A percentile compares a stretch with the other conserved stretches of the same genome.
Conservation (phyloP, 805 yeast genomes). For the Wickerhamiella alocasiicola region DNA sequence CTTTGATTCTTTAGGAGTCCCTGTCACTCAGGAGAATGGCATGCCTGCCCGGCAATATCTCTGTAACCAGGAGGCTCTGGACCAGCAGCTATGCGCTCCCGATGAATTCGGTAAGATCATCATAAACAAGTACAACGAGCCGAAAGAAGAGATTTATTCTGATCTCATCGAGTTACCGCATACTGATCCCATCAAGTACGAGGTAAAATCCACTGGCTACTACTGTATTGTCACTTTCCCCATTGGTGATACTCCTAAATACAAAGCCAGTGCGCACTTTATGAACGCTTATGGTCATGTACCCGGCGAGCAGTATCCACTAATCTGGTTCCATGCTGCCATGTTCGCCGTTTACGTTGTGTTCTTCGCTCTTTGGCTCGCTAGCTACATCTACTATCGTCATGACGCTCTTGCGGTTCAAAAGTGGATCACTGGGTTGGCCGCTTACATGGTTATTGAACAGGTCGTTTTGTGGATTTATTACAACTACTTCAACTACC, state of each 20-base stretch:
- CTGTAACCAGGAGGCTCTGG: slow-evolving; percentile 63
- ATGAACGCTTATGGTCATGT: slow-evolving; percentile 87
- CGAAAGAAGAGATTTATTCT: slow-evolving; percentile 44
- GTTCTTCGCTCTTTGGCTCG: slow-evolving; percentile 69
- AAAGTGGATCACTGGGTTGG: slow-evolving; percentile 77
- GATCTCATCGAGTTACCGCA: slow-evolving; percentile 46
- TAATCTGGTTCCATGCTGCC: slow-evolving; percentile 77
- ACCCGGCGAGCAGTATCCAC: slow-evolving; percentile 83
- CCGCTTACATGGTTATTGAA: slow-evolving; percentile 69
- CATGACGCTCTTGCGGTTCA: slow-evolving; percentile 83
- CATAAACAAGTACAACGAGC: slow-evolving; percentile 31
- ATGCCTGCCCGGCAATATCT: slow-evolving; percentile 38
- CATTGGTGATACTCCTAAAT: slow-evolving; percentile 32
- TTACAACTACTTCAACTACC: slow-evolving; percentile 66
- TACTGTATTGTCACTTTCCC: slow-evolving; percentile 76
- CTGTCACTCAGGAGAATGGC: slow-evolving; percentile 31
- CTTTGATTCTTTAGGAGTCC: slow-evolving; percentile 50
- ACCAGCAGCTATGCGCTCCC: slow-evolving; percentile 40
- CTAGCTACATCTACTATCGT: slow-evolving; percentile 73
- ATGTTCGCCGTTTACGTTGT: slow-evolving; percentile 74
- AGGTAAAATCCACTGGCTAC: slow-evolving; percentile 67
- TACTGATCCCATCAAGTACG: slow-evolving; percentile 47
- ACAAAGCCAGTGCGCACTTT: slow-evolving; percentile 60
- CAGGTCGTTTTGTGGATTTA: slow-evolving; percentile 84
- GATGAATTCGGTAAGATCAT: slow-evolving; percentile 52